phyloP scores from a whole-genome alignment of 441 rosid genomes.

The Populus hybrid region DNA sequence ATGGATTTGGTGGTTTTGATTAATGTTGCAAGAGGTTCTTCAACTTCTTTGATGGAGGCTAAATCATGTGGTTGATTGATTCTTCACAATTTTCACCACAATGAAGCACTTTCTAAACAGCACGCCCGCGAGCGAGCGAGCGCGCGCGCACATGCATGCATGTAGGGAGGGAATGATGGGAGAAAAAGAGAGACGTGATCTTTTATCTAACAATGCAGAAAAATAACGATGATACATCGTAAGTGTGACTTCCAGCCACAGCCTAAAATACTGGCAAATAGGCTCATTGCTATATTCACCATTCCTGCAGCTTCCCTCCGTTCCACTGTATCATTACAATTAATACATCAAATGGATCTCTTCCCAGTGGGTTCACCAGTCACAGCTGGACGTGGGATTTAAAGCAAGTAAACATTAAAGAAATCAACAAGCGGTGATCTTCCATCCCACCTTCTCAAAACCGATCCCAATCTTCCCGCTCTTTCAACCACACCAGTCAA shows the following conservation, averaged over 20 bases:
- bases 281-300: not conserved
- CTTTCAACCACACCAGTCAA: too few relatives aligned
- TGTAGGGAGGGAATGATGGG: not conserved
- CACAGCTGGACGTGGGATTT: not conserved
- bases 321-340: constrained; percentile 10
- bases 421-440: too few relatives aligned
- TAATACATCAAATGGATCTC: constrained; percentile 4
- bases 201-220: not conserved
- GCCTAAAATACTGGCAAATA: not conserved
- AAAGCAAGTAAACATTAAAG: constrained; percentile 8
- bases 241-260: constrained; percentile 2
- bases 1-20: too few relatives aligned
- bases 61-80: too few relatives aligned
- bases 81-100: not conserved
- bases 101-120: not conserved
- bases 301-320: constrained; percentile 4
- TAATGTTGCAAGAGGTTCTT: too few relatives aligned
- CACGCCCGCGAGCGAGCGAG: too few relatives aligned
- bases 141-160: too few relatives aligned
- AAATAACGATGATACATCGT: not conserved
- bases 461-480: too few relatives aligned
- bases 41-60: too few relatives aligned
- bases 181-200: not conserved
- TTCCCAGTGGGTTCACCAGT: not conserved
- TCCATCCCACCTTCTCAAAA: too few relatives aligned